Conservation (phyloP, 345 rosid genomes). For the Murraya koenigii region DNA sequence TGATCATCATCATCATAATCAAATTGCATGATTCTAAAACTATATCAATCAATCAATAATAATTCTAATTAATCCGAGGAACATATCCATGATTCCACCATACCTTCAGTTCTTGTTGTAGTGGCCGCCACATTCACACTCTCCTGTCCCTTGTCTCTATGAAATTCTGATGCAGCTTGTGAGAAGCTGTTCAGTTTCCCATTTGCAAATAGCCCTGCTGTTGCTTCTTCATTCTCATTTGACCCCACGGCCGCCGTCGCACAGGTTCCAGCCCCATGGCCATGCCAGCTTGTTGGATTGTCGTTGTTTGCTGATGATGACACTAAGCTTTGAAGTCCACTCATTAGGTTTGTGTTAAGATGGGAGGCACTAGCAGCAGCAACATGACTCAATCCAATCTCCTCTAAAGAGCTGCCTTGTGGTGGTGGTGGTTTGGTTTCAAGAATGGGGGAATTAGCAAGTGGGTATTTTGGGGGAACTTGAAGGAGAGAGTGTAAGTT, state of each 20-base stretch:
- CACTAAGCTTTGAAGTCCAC: constrained; percentile 26
- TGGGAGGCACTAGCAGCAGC: constrained; percentile 22
- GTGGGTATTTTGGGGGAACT: constrained; percentile 38
- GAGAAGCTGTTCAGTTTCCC: constrained; percentile 32
- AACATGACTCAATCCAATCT: constrained; percentile 34
- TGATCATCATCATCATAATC: constrained; percentile 5
- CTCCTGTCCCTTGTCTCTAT: constrained; percentile 34
- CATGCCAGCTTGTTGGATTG: constrained; percentile 20
- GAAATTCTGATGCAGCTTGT: constrained; percentile 30
- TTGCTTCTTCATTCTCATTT: constrained; percentile 29
- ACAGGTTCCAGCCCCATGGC: background rate
- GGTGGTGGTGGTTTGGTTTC: constrained; percentile 28
- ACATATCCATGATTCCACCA: constrained; percentile 85
- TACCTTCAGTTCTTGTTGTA: constrained; percentile 50
- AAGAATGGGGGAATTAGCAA: constrained; percentile 31
- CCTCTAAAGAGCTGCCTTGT: constrained; percentile 50
- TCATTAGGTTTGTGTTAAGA: constrained; percentile 24
- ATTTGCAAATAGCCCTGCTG: constrained; percentile 21
- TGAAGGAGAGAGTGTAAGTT: constrained; percentile 68
- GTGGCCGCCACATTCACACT: constrained; percentile 15
- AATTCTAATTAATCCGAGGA: constrained; percentile 54
- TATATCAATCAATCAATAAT: background rate
- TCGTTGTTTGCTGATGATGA: constrained; percentile 12
- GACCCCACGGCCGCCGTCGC: constrained; percentile 3
- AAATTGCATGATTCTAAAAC: constrained; percentile 1